Conservation (phyloP, 1,139 yeast species). For the Suhomyces wounanorum region DNA sequence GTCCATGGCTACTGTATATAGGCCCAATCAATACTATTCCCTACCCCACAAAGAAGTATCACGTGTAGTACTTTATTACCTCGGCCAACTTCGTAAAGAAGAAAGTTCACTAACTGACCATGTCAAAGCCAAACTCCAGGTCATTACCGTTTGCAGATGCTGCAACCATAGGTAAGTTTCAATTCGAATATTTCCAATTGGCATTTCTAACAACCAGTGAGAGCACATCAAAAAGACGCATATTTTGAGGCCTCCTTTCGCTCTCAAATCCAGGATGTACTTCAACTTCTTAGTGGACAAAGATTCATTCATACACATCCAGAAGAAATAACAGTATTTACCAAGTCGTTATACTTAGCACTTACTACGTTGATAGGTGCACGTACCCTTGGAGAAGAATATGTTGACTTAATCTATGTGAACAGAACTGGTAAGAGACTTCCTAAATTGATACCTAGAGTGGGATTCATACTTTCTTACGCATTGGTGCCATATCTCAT, state of each 20-base stretch:
- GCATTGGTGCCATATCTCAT: conserved; percentile 58
- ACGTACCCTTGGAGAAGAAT: conserved; percentile 90
- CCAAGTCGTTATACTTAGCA: conserved; percentile 61
- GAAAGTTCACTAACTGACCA: conserved; percentile 10
- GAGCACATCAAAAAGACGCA: conserved; percentile 88
- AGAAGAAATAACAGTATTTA: conserved; percentile 58
- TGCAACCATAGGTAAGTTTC: conserved; percentile 48
- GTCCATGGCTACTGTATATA: not conserved
- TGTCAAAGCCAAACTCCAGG: conserved; percentile 31
- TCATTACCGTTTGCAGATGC: conserved; percentile 51
- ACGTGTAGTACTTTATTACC: conserved; percentile 5
- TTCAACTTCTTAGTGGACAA: conserved; percentile 63
- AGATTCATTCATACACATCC: conserved; percentile 66
- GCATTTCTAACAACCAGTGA: conserved; percentile 35
- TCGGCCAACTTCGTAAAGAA: conserved; percentile 2
- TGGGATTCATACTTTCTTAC: conserved; percentile 57
- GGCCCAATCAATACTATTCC: not conserved
- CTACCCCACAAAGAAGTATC: conserved; percentile 5
- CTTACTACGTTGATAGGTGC: conserved; percentile 77
- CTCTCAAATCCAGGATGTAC: conserved; percentile 55
- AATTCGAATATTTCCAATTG: not conserved
- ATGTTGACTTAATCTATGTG: conserved; percentile 80
- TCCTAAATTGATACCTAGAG: conserved; percentile 50
- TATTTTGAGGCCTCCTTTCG: conserved; percentile 63
- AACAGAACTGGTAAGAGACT: conserved; percentile 49